Evolutionary conservation across 2,329 filamentous ascomycete species (phyloP).

Genomic region (Penicillium sp.): DNA sequence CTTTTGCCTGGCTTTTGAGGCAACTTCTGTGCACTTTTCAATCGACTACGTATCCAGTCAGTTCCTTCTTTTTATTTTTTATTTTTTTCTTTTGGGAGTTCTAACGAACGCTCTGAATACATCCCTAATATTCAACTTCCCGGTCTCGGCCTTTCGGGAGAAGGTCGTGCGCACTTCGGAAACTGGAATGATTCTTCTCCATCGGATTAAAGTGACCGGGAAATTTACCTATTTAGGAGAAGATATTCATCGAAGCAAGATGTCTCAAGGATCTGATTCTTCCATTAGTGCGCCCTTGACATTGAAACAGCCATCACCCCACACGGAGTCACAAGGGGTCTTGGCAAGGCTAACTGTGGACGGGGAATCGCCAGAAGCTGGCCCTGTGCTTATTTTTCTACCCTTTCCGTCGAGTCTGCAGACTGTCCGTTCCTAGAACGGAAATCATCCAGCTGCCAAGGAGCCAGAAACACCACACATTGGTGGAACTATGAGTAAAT

Average conservation of each 20-base stretch:
- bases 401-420: background rate
- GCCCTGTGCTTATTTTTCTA: background rate
- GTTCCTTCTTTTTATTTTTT: background rate
- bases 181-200: background rate
- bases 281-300: background rate
- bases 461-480: slow-evolving; percentile 1
- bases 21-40: too few relatives aligned
- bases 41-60: background rate
- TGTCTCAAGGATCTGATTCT: background rate
- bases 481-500: slow-evolving; percentile 14
- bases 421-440: background rate
- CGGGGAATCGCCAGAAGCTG: background rate
- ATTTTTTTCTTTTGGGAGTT: background rate
- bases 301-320: slow-evolving; percentile 12
- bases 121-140: background rate
- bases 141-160: background rate
- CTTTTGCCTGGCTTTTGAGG: background rate
- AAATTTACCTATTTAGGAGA: background rate
- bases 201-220: background rate
- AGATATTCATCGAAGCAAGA: background rate
- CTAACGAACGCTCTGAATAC: background rate
- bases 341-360: slow-evolving; percentile 6
- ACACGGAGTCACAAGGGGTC: slow-evolving; percentile 10
- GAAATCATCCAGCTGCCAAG: background rate
- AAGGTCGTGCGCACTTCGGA: background rate